These are phyloP conservation scores for Fusarium lateritium DNA, from an alignment of 2,329 filamentous ascomycete genomes.

Conservation along the genomic window DNA sequence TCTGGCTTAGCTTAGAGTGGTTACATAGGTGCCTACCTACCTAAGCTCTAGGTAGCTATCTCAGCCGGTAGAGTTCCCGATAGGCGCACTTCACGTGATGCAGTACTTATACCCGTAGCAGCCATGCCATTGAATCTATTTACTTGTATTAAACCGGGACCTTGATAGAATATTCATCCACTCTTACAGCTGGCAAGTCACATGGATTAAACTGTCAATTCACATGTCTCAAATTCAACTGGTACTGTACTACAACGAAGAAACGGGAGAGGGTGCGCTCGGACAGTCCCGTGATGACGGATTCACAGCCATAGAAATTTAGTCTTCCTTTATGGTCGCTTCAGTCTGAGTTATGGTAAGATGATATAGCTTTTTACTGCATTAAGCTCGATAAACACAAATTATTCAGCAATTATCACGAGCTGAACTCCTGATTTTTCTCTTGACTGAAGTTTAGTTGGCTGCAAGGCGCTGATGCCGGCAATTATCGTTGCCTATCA, in stretches of 20 bases:
- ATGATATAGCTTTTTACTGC: too few species aligned
- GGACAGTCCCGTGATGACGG: constrained; percentile 33
- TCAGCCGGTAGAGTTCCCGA: constrained; percentile 29
- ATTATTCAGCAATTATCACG: too few species aligned
- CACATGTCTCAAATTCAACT: constrained; percentile 28
- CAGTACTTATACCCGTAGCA: not conserved
- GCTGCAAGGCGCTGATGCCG: too few species aligned
- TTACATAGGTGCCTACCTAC: constrained; percentile 35
- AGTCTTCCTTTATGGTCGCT: too few species aligned
- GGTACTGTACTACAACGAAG: constrained; percentile 25
- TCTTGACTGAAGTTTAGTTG: too few species aligned
- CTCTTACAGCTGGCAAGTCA: not conserved
- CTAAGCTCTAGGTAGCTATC: constrained; percentile 14
- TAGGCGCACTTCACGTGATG: constrained; percentile 49
- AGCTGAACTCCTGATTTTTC: too few species aligned
- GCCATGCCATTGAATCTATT: not conserved
- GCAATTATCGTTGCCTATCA: too few species aligned
- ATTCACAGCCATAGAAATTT: not conserved
- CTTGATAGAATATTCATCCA: not conserved
- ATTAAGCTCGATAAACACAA: too few species aligned
- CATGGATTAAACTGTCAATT: not conserved
- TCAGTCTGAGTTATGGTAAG: too few species aligned
- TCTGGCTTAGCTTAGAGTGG: constrained; percentile 44
- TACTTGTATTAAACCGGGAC: not conserved
- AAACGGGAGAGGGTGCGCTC: constrained; percentile 19